A percentile compares a stretch with the other conserved stretches of the same genome.
Conservation (phyloP, 2,329 filamentous ascomycete genomes). For the Seiridium cupressi region DNA sequence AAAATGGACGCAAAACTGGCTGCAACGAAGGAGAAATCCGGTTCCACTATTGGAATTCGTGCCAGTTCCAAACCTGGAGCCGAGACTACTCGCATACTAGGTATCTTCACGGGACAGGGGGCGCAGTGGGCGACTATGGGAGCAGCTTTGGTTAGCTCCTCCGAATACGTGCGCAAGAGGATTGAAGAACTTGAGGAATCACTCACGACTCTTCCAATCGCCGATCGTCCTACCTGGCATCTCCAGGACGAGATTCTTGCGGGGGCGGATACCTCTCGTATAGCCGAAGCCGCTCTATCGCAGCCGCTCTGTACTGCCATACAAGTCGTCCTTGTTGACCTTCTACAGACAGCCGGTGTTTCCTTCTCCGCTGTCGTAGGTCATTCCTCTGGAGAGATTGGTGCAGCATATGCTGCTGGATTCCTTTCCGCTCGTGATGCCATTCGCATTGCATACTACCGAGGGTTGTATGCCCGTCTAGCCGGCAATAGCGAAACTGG, state of each 20-base stretch:
- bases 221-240: background rate
- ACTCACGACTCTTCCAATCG: background rate
- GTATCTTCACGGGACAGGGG: conserved; percentile 28
- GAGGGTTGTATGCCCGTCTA: conserved; percentile 33
- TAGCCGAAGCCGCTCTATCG: conserved; percentile 23
- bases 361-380: conserved; percentile 37
- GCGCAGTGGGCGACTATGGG: conserved; percentile 32
- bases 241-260: background rate
- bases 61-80: background rate
- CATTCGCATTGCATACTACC: conserved; percentile 43
- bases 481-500: conserved; percentile 12
- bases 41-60: background rate
- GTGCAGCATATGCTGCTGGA: conserved; percentile 47
- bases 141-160: conserved; percentile 21
- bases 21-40: background rate
- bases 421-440: conserved; percentile 38
- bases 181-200: conserved; percentile 10
- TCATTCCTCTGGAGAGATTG: conserved; percentile 51
- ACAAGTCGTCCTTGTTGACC: conserved; percentile 35
- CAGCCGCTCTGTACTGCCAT: conserved; percentile 37
- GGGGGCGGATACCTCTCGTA: background rate
- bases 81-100: background rate
- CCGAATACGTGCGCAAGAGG: conserved; percentile 1
- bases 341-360: conserved; percentile 33
- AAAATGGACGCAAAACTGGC: too few relatives aligned